phyloP scores from a whole-genome alignment of 2,329 filamentous ascomycete species.

The Penicillium sp. region DNA sequence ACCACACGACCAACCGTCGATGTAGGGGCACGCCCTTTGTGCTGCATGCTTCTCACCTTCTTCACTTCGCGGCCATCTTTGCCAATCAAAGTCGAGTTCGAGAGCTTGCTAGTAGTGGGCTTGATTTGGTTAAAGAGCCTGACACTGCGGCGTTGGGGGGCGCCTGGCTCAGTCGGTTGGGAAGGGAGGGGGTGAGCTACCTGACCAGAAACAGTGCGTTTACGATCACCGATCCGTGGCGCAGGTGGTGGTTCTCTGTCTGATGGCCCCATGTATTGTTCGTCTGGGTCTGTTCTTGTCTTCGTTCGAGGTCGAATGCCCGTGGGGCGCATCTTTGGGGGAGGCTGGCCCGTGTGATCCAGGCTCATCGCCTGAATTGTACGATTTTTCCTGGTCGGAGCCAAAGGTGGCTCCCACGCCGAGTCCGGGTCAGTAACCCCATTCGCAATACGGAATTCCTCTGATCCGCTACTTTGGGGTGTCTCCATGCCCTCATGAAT shows the following conservation, averaged over 20 bases:
- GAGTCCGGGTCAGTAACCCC: conserved; percentile 28
- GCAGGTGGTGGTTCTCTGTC: conserved; percentile 31
- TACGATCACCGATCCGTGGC: conserved; percentile 58
- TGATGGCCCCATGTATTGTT: conserved; percentile 31
- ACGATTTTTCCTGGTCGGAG: conserved; percentile 48
- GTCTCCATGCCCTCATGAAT: conserved; percentile 60
- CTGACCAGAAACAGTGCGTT: conserved; percentile 89
- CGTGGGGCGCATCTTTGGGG: conserved; percentile 60
- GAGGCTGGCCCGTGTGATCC: conserved; percentile 50
- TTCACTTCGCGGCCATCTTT: conserved; percentile 69
- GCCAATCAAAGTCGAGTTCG: conserved; percentile 54
- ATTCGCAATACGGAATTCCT: conserved; percentile 36
- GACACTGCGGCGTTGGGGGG: conserved; percentile 64
- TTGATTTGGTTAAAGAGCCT: conserved; percentile 67
- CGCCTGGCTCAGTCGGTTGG: conserved; percentile 59
- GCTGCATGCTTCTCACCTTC: conserved; percentile 72
- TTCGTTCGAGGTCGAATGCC: conserved; percentile 41
- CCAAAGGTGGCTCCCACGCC: conserved; percentile 42
- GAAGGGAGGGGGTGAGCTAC: conserved; percentile 48
- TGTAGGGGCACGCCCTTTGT: conserved; percentile 60
- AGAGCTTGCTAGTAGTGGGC: conserved; percentile 59
- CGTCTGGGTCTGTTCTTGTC: conserved; percentile 38
- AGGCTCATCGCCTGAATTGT: conserved; percentile 51
- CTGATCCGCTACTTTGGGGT: conserved; percentile 48
- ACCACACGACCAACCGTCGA: conserved; percentile 79